These are phyloP conservation scores for Geosmithia putterillii DNA, from an alignment of 2,329 filamentous ascomycete species.

Conservation along the genomic window DNA sequence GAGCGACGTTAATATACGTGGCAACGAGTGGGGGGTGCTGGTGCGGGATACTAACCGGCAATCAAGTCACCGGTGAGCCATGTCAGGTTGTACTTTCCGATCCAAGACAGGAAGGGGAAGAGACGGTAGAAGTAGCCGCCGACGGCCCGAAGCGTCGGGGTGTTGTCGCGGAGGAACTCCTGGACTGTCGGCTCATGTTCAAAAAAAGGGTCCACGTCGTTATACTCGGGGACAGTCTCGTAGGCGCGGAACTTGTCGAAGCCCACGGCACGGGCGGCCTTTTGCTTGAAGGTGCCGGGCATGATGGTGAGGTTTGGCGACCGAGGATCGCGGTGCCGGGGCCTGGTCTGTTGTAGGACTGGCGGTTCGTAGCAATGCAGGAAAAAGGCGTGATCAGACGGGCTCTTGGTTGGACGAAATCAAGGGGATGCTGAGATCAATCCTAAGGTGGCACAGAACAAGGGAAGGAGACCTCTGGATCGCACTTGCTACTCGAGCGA, in stretches of 20 bases:
- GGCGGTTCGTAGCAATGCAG: too few relatives aligned
- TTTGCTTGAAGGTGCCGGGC: not conserved
- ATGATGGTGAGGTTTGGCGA: not conserved
- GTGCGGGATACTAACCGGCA: constrained; percentile 22
- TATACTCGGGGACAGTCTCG: constrained; percentile 19
- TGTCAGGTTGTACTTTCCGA: constrained; percentile 33
- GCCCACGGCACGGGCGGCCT: constrained; percentile 14
- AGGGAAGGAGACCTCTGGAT: too few relatives aligned
- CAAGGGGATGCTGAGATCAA: too few relatives aligned
- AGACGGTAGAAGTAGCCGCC: constrained; percentile 24
- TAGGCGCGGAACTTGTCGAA: constrained; percentile 17
- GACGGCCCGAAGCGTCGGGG: constrained; percentile 17
- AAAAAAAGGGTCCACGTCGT: constrained; percentile 23
- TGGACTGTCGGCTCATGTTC: constrained; percentile 28
- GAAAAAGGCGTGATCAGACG: too few relatives aligned
- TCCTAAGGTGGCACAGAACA: too few relatives aligned
- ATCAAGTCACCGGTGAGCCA: constrained; percentile 35
- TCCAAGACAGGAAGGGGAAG: constrained; percentile 37
- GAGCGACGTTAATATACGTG: not conserved
- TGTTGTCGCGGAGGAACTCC: constrained; percentile 26
- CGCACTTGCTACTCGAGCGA: too few relatives aligned
- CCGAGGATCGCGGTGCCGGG: not conserved
- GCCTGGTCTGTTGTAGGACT: not conserved
- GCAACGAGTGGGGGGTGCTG: not conserved
- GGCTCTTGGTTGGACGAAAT: too few relatives aligned